Evolutionary conservation across 1,284 basidiomycete genomes (phyloP).

Genomic region (Thecaphora frezii): DNA sequence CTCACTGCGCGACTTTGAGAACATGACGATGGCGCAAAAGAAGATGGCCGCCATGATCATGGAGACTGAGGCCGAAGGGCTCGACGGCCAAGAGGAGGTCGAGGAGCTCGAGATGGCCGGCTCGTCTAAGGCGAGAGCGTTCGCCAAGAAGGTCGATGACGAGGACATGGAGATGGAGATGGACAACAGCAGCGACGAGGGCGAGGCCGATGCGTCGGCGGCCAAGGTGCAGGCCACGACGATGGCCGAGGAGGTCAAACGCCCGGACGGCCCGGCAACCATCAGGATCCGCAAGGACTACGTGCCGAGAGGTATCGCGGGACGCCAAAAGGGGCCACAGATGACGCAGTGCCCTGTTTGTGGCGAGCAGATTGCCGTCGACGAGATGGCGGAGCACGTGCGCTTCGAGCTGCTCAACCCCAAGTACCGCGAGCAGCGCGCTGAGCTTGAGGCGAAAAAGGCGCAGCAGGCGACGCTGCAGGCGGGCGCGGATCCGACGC

Average conservation of each 20-base stretch:
- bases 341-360: slow-evolving; percentile 85
- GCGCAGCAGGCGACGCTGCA: slow-evolving; percentile 52
- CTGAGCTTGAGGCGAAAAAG: slow-evolving; percentile 48
- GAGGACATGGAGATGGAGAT: slow-evolving; percentile 62
- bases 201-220: slow-evolving; percentile 68
- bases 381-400: slow-evolving; percentile 95
- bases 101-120: slow-evolving; percentile 61
- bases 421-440: slow-evolving; percentile 61
- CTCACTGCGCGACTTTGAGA: slow-evolving; percentile 89
- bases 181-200: slow-evolving; percentile 10
- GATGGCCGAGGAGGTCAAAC: slow-evolving; percentile 16
- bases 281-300: slow-evolving; percentile 86
- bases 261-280: slow-evolving; percentile 2
- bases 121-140: no score
- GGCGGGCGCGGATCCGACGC: slow-evolving; percentile 52
- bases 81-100: slow-evolving; percentile 72
- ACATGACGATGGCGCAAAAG: slow-evolving; percentile 94
- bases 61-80: slow-evolving; percentile 75
- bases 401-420: slow-evolving; percentile 97
- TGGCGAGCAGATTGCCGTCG: slow-evolving; percentile 87
- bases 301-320: slow-evolving; percentile 65
- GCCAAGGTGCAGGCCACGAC: neutral
- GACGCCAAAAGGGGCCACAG: slow-evolving; percentile 16
- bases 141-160: slow-evolving; percentile 60
- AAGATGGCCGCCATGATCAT: slow-evolving; percentile 97